Percentiles rank a stretch among this genome's conserved stretches.
Evolutionary conservation across 805 yeast genomes (phyloP).

Genomic region (Tetrapisispora nanseiensis): DNA sequence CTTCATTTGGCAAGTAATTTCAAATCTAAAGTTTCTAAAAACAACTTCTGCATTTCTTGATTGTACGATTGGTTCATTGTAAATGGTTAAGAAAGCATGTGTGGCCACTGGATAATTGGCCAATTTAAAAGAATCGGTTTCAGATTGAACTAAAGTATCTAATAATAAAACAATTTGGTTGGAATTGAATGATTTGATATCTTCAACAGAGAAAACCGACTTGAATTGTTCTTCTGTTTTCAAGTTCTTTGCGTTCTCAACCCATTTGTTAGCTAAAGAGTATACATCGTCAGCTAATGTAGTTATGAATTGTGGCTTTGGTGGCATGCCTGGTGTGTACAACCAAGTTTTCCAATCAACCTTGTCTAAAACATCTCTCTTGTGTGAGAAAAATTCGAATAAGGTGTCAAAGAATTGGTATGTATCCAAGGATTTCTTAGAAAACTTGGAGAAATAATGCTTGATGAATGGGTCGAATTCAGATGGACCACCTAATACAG

Average conservation of each 20-base stretch:
- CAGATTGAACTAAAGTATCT: conserved; percentile 49
- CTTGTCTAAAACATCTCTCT: conserved; percentile 44
- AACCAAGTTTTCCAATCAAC: conserved; percentile 86
- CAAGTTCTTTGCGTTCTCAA: conserved; percentile 25
- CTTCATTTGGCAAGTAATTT: conserved; percentile 43
- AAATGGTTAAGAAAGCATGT: conserved; percentile 30
- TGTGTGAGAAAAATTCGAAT: conserved; percentile 50
- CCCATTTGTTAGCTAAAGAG: conserved; percentile 59
- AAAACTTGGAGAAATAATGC: conserved; percentile 60
- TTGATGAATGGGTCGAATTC: conserved; percentile 74
- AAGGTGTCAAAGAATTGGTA: conserved; percentile 70
- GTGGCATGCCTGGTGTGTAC: conserved; percentile 78
- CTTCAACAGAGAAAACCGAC: conserved; percentile 35
- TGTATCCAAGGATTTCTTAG: conserved; percentile 66
- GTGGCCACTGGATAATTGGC: conserved; percentile 27
- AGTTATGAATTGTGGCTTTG: conserved; percentile 74
- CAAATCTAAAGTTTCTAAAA: conserved; percentile 66
- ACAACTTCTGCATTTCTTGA: conserved; percentile 73
- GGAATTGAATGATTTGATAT: conserved; percentile 51
- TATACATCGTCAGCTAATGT: conserved; percentile 66
- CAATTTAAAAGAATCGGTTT: conserved; percentile 30
- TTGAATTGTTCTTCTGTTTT: conserved; percentile 16
- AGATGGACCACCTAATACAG: conserved; percentile 49
- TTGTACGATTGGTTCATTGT: conserved; percentile 34
- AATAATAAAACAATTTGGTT: conserved; percentile 74